Evolutionary conservation across 2,329 filamentous ascomycete species (phyloP).

Genomic region (Cladosporium sp.): DNA sequence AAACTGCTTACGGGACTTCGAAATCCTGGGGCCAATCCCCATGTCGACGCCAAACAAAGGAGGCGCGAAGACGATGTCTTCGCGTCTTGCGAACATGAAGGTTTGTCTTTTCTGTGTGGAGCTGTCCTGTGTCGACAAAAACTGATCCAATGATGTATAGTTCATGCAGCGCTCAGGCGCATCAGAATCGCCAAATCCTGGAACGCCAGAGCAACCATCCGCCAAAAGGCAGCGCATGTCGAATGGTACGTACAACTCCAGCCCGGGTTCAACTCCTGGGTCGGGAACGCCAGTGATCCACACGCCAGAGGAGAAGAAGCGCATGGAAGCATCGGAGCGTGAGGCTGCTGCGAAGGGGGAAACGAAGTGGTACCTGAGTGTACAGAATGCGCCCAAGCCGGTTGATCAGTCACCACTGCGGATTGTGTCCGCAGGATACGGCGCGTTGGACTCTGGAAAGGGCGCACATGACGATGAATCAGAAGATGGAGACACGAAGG

Average conservation of each 20-base stretch:
- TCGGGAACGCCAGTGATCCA: slow-evolving; percentile 56
- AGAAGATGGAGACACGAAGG: slow-evolving; percentile 29
- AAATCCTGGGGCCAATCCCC: no score
- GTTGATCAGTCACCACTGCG: slow-evolving; percentile 36
- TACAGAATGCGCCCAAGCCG: slow-evolving; percentile 37
- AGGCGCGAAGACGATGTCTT: slow-evolving; percentile 67
- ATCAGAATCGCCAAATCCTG: slow-evolving; percentile 42
- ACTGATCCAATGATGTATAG: slow-evolving; percentile 30
- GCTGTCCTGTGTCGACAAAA: neutral
- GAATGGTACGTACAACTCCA: slow-evolving; percentile 32
- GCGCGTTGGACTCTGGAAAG: slow-evolving; percentile 39
- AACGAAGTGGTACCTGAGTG: slow-evolving; percentile 68
- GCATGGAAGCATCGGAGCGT: slow-evolving; percentile 47
- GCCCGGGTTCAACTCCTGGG: slow-evolving; percentile 44
- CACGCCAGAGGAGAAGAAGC: slow-evolving; percentile 60
- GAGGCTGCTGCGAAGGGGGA: slow-evolving; percentile 60
- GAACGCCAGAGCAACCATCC: slow-evolving; percentile 44
- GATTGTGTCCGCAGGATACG: slow-evolving; percentile 58
- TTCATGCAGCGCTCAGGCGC: slow-evolving; percentile 89
- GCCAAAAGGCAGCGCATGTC: slow-evolving; percentile 60
- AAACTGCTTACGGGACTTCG: neutral
- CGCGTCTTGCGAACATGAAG: slow-evolving; percentile 86
- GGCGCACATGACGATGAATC: slow-evolving; percentile 24
- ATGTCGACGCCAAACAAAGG: slow-evolving; percentile 41
- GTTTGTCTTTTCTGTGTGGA: slow-evolving; percentile 28